Evolutionary conservation across 768 basidiomycete genomes (phyloP).

Genomic region (Leccinum uliginosum): DNA sequence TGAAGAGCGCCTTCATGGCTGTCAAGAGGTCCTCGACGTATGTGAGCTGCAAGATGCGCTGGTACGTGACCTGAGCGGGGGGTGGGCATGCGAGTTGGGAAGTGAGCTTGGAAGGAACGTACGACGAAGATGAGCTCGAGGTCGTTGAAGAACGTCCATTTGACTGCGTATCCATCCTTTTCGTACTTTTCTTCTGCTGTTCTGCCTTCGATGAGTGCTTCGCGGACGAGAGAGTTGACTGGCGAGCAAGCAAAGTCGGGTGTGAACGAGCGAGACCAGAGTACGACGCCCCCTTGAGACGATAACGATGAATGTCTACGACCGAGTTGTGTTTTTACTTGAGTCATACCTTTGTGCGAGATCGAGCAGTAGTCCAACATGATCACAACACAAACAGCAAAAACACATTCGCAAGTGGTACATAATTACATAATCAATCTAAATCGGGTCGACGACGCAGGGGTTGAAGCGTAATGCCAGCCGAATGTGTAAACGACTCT

Average conservation of each 20-base stretch:
- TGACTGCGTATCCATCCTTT: constrained; percentile 90
- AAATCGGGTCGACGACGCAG: constrained; percentile 23
- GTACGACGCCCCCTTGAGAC: constrained; percentile 74
- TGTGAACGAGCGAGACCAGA: constrained; percentile 95
- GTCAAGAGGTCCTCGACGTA: constrained; percentile 87
- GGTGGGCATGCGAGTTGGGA: neutral
- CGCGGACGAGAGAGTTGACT: constrained; percentile 83
- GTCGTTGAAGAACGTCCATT: constrained; percentile 94
- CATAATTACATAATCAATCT: neutral
- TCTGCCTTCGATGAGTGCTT: constrained; percentile 88
- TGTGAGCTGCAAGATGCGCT: constrained; percentile 90
- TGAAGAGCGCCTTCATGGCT: constrained; percentile 78
- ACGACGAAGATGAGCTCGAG: constrained; percentile 97
- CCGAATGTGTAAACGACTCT: constrained; percentile 1
- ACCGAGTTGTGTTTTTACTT: too few relatives aligned
- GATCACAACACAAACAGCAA: too few relatives aligned
- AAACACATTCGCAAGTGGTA: too few relatives aligned
- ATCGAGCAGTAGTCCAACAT: constrained; percentile 98
- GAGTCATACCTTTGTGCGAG: constrained; percentile 88
- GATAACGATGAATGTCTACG: neutral
- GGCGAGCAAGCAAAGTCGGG: constrained; percentile 76
- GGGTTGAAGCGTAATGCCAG: constrained; percentile 15
- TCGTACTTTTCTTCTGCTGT: constrained; percentile 81
- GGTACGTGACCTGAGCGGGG: constrained; percentile 81
- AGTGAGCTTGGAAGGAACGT: constrained; percentile 30